Evolutionary conservation across 805 yeast species (phyloP), one percentile per base, ranked within the genome.

Genomic region (Myxozyma mucilagina): DNA sequence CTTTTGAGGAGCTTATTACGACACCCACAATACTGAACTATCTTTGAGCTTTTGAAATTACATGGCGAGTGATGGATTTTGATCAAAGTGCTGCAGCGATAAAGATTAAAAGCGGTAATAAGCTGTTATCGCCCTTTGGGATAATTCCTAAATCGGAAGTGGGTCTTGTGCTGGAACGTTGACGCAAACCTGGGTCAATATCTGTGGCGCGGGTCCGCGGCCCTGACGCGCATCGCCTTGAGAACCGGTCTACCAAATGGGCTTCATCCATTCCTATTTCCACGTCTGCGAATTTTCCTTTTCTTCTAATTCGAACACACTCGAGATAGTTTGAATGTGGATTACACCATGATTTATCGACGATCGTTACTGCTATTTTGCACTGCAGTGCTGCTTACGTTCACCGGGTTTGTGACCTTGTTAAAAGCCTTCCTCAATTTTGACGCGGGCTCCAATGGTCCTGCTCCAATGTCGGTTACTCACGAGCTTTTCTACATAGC

Each of bases 401-500:
- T 59, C 50, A 43, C 59, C 38, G 57, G 55, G 39, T 38, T 62
- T 48, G 4, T 48, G 8, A 35, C 64, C 32, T 47, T 61, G 18
- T 41, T 57, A 20, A 43, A 43, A 11, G 48, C 57, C 43, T 20
- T 42, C 35, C 32, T 50, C 31, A 32, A 38, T 32, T 36, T 31
- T 45, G 41, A 42, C 38, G 47, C 52, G 18, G 48, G 47, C 42
- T 13, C 42, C 24, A 41, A 16, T 16, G 51, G 53, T 42, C 34
- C 45, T 32, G 39, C 53, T 11, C 57, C 65, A 16, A 63, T 63
- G 65, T 63, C 66, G 20, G 41, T 63, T 57, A 55, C 57, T 8
- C 67, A 63, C 47, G 67, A 63, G 58, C 59, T 62, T 24, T 63
- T 63, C 63, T 63, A 60, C 60, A 41, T 63, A n/a, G 57, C 65